Conservation (phyloP, 2,329 filamentous ascomycete genomes). For the Ophiocordyceps camponoti-rufipedis region DNA sequence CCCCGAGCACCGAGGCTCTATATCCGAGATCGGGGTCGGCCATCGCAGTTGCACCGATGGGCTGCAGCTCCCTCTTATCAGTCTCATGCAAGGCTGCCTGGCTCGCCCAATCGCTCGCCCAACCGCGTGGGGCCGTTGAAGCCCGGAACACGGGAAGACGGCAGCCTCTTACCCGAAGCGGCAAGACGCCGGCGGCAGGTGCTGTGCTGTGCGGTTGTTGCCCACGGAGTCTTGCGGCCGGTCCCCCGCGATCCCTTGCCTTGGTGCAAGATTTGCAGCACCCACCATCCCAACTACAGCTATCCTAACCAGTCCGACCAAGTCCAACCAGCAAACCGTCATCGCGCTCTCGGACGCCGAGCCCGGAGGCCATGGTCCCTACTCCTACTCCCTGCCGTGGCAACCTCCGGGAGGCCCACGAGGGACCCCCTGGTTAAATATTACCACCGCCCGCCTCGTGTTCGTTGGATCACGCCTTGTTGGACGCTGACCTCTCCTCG, state of each 20-base stretch:
- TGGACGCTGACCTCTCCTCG: background rate
- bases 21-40: background rate
- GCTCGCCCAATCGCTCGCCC: background rate
- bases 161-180: background rate
- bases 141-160: background rate
- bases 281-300: no score
- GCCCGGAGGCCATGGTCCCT: no score
- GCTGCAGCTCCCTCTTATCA: background rate
- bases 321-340: no score
- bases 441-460: background rate
- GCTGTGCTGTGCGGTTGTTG: background rate
- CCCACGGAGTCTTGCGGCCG: background rate
- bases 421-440: background rate
- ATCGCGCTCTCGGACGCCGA: no score
- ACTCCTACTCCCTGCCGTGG: background rate
- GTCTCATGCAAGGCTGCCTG: background rate
- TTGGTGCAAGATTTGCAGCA: background rate
- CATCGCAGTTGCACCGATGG: background rate
- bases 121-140: background rate
- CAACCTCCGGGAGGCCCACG: no score
- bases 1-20: background rate
- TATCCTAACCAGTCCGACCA: no score
- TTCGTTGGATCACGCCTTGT: no score
- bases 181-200: background rate
- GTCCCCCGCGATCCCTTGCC: background rate